phyloP scores from a whole-genome alignment of 768 basidiomycete species.

The Daedaleopsis nitida region DNA sequence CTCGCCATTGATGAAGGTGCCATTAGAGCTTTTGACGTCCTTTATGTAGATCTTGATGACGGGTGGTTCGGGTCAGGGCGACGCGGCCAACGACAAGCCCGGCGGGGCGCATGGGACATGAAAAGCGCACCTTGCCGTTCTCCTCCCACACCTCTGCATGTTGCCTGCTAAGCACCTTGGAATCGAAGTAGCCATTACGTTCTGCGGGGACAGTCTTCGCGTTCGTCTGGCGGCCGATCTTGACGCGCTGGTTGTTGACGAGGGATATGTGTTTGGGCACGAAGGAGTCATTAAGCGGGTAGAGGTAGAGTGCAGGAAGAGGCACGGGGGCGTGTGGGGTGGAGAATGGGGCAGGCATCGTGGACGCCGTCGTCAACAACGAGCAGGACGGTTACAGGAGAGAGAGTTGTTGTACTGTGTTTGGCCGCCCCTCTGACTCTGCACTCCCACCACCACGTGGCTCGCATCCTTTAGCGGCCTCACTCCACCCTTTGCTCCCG shows the following conservation, averaged over 20 bases:
- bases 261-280: conserved; percentile 93
- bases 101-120: not conserved
- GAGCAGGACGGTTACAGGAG: conserved; percentile 19
- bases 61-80: conserved; percentile 12
- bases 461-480: conserved; percentile 1
- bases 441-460: conserved; percentile 17
- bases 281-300: conserved; percentile 94
- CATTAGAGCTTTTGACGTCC: conserved; percentile 97
- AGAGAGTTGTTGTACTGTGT: conserved; percentile 22
- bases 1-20: conserved; percentile 97
- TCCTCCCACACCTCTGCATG: conserved; percentile 99
- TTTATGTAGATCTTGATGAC: conserved; percentile 86
- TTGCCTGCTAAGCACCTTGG: conserved; percentile 89
- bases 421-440: conserved; percentile 18
- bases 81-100: not conserved
- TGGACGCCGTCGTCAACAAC: conserved; percentile 31
- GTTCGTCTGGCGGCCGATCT: conserved; percentile 96
- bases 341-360: conserved; percentile 33
- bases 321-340: conserved; percentile 27
- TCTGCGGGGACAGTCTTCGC: conserved; percentile 92
- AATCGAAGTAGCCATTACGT: conserved; percentile 96
- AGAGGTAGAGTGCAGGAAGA: conserved; percentile 50
- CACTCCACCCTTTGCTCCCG: not conserved
- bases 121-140: conserved; percentile 65
- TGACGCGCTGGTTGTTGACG: conserved; percentile 62